Evolutionary conservation across 306 rosid genomes (phyloP), one percentile per base, ranked within the genome.

Genomic region (Trifolium subterraneum): DNA sequence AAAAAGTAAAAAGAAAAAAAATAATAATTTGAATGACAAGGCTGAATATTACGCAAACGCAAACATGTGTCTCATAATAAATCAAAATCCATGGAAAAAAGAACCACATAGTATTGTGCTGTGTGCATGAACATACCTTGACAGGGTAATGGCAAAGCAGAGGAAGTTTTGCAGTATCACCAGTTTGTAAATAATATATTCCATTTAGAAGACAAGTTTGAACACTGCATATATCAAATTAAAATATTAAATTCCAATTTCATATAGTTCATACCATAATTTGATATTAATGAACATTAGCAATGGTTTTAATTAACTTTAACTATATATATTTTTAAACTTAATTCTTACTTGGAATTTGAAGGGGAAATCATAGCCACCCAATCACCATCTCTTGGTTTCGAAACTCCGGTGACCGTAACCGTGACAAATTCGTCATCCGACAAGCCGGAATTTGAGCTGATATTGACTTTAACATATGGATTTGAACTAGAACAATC

Each of bases 361-460:
- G 96, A 83, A 47, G 97, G 98, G 9, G 98, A 88, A 39, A 93
- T 86, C 94, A 93, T 93, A 52, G 91, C 98, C 1, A 93, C 80
- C 98, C 98, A 93, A 63, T 89, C 88, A 8, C 6, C 14, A 0
- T 20, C 9, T 1, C 89, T 76, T 16, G 97, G 96, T 0, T 3
- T 25, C 1, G 82, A 64, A 70, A 89, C 90, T 4, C 97, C 96
- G 0, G 76, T 19, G 16, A 89, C 89, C 0, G 88, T 83, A 59
- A 93, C 91, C 0, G 74, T 88, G 22, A 93, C 79, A 10, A 78
- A 84, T 73, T 83, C 83, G 0, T 89, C 94, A 60, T 93, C 87
- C 0, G 71, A 82, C 3, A 91, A 80, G 16, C 23, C 70, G 8
- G 83, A 69, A 13, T 38, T 61, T 0, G 90, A 59, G 72, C 13